A percentile compares a stretch with the other conserved stretches of the same genome.
Conservation (phyloP, 768 basidiomycete species). For the Ramaria rubella region DNA sequence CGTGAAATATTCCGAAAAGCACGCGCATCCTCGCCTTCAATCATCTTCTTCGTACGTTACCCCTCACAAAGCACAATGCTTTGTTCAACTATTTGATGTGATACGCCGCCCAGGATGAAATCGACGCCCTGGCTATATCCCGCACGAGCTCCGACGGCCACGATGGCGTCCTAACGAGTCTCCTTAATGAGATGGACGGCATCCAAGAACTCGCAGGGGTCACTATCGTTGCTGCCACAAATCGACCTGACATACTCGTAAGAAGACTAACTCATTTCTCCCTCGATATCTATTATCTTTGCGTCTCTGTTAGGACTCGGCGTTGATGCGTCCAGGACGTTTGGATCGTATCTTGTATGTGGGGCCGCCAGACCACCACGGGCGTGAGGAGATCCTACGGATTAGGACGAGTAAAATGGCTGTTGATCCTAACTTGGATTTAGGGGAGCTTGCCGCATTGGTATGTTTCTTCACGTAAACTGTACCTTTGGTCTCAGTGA, state of each 20-base stretch:
- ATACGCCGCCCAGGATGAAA: constrained; percentile 70
- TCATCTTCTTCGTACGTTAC: constrained; percentile 90
- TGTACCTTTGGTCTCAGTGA: background rate
- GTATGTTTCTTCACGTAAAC: constrained; percentile 36
- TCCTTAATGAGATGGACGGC: constrained; percentile 98
- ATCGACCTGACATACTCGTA: constrained; percentile 87
- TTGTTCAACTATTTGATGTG: background rate
- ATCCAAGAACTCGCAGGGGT: constrained; percentile 92
- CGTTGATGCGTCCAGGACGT: constrained; percentile 90
- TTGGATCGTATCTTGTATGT: constrained; percentile 93
- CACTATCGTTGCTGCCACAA: constrained; percentile 94
- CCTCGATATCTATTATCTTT: background rate
- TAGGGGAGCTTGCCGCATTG: constrained; percentile 59
- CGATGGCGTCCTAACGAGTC: constrained; percentile 86
- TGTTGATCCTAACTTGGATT: constrained; percentile 61
- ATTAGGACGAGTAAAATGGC: constrained; percentile 79
- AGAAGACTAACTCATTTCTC: constrained; percentile 35
- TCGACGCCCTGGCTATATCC: constrained; percentile 86
- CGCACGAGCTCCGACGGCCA: constrained; percentile 60
- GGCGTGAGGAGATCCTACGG: constrained; percentile 76
- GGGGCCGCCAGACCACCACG: constrained; percentile 78
- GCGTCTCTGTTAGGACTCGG: constrained; percentile 65
- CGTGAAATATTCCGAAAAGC: constrained; percentile 96
- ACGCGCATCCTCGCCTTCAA: constrained; percentile 86
- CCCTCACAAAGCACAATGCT: too few species aligned